Base-by-base conservation (phyloP, 2,329 filamentous ascomycete species). In the Penicillium brevicompactum region DNA sequence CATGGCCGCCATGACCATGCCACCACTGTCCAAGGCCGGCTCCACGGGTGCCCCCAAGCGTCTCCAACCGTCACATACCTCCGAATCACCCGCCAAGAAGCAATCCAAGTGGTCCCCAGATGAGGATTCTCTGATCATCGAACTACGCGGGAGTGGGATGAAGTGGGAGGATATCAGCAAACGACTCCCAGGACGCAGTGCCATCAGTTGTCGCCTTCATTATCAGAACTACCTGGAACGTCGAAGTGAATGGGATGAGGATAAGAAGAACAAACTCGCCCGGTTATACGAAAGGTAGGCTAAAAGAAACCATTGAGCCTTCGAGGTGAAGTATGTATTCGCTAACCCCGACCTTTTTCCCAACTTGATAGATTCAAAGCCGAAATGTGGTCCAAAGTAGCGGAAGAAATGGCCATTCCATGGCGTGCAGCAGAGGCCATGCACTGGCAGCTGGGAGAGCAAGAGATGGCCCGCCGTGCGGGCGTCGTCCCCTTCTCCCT, bases 161-260 rank as follows among this genome's bases (percentile, higher is more conserved):
- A 97, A 97, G 72, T 97, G 93, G 94, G 93, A 97, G 71, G 93
- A 97, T 74, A 97, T 97, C 67, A 95, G 91, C 59, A 95, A 93
- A 78, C 85, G 88, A 51, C 79, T 97, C 47, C 92, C 92, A 2
- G 93, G 93, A 59, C 86, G 94, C 65, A 97, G 92, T 75, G 88
- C 92, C 54, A 97, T 97, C 68, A 96, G 92, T 66, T 97, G 93
- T 74, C 87, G 93, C 42, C 82, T 97, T 49, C 92, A 96, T 70
- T 97, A 97, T 74, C 93, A 97, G 69, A 99, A 99, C 73, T 97
- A 97, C 72, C 84, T 97, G 50, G 94, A 99, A 75, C 85, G 92
- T 68, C 84, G 92, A 54, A 92, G 90, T 67, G 91, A 96, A 71
- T 97, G 93, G 92, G 92, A 97, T 68, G 94, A 97, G 70, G 93